Evolutionary conservation across 768 basidiomycete genomes (phyloP), one percentile per base, ranked within the genome.

Genomic region (Kwoniella botswanensis): DNA sequence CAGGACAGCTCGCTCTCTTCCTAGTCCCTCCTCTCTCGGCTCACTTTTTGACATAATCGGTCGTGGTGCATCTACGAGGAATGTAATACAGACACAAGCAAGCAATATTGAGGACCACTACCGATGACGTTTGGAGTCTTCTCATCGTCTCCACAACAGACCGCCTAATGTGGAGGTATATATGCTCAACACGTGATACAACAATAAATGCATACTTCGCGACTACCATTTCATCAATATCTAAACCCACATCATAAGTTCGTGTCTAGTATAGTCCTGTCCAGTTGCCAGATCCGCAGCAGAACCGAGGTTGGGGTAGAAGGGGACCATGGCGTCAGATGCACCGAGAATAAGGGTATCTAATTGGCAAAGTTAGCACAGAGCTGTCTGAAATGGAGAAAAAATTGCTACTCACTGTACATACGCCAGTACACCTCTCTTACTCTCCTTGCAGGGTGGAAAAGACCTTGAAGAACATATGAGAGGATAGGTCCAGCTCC

Each of bases 341-440:
- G 94, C 92, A 35, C 95, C 94, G 41, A 98, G 88, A 81, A 98
- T 98, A 57, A 97, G 85, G 3, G 81, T 80, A 66, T 78, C 79
- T 76, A 63, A 21, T 44, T 17, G 7, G 3, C 0, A 26, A 43
- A 4, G n/a, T 79, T 59, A 77, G 74, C 75, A 43, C 15, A 35
- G 35, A 35, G 4, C n/a, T 43, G 35, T n/a, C 12, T 11, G 15
- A 53, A 13, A 12, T 26, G 18, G 2, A 6, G 17, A 29, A 59
- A 42, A 26, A 21, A 62, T 15, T 55, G 2, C 9, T 18, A 78
- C 41, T 94, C 90, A 84, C 97, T 98, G 86, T 98, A 98, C 71
- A 96, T 86, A 50, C 94, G 89, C 96, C 96, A 98, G 83, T 98
- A 98, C 2, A 96, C 93, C 86, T 99, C 97, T 67, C 97, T 88